A percentile compares a stretch with the other conserved stretches of the same genome.
These are phyloP conservation scores for Comarum palustre DNA, from an alignment of 306 rosid species.

Conservation along the genomic window DNA sequence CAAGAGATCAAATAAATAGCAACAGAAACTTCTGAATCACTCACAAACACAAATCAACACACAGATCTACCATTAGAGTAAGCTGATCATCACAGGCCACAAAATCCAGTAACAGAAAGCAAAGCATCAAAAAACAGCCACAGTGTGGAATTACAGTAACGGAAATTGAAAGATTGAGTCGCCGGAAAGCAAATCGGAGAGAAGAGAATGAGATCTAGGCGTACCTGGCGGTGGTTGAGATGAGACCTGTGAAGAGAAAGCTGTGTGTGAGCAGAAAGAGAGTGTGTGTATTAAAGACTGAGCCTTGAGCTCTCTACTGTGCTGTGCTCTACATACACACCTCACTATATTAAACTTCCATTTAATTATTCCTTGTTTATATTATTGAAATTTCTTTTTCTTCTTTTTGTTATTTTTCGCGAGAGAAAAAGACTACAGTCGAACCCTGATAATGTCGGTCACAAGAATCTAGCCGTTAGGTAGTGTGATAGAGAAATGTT, in stretches of 20 bases:
- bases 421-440: neutral
- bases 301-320: neutral
- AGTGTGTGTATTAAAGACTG: neutral
- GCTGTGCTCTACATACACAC: neutral
- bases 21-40: constrained; percentile 21
- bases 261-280: constrained; percentile 11
- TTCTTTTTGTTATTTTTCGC: neutral
- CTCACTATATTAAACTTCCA: neutral
- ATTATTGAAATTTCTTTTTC: neutral
- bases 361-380: neutral
- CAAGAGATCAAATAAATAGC: constrained; percentile 8
- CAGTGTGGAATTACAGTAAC: neutral
- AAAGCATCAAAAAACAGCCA: constrained; percentile 6
- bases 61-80: constrained; percentile 30
- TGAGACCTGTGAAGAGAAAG: constrained; percentile 30
- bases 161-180: constrained; percentile 21
- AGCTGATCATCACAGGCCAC: neutral
- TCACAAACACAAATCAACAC: neutral
- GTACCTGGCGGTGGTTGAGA: constrained; percentile 32
- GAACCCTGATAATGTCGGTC: neutral
- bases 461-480: no score
- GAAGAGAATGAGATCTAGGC: constrained; percentile 21
- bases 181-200: constrained; percentile 9
- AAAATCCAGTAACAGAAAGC: neutral
- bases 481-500: no score